Base-by-base conservation (phyloP, 176 grass and related monocot species). In the Guadua angustifolia region DNA sequence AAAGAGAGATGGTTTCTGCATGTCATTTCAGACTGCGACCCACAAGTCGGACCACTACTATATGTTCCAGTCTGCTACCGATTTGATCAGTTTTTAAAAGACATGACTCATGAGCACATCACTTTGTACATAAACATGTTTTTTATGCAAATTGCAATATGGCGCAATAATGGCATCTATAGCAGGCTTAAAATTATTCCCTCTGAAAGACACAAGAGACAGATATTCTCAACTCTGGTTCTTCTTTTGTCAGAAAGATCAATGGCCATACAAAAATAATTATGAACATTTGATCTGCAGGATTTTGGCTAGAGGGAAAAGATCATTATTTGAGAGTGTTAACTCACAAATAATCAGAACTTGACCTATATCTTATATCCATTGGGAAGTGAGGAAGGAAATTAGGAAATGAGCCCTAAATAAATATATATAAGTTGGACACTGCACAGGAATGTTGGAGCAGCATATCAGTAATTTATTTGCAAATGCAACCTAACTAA, bases 211-310 rank as follows among this genome's bases (percentile, higher is more conserved):
- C 32, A 35, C 43, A 35, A 49, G 5, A 71, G 21, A n/a, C 15
- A 15, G 18, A 64, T 59, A 29, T 50, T 66, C 59, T 79, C 17
- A n/a, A 15, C 63, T 24, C 24, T 26, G 59, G 24, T n/a, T 75
- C 72, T 56, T 66, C 25, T 50, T 79, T 64, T 64, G 18, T 45
- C n/a, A n/a, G n/a, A 64, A 24, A 64, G 6, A 79, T 12, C 15
- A 64, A 45, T 33, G 60, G 29, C 59, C 15, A 63, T 21, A 46
- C 9, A 29, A 45, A 78, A 10, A 44, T 1, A 59, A 59, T 10
- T 78, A 43, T 63, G 32, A 78, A 43, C 39, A 78, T 78, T 56
- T 78, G 56, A 62, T 39, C 26, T 40, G 17, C 44, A 62, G 22
- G 56, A 61, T 46, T 14, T 70, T 15, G 25, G 33, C 59, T 16